Evolutionary conservation across 495 filamentous ascomycete species (phyloP).

Genomic region (Aspergillus baeticus): DNA sequence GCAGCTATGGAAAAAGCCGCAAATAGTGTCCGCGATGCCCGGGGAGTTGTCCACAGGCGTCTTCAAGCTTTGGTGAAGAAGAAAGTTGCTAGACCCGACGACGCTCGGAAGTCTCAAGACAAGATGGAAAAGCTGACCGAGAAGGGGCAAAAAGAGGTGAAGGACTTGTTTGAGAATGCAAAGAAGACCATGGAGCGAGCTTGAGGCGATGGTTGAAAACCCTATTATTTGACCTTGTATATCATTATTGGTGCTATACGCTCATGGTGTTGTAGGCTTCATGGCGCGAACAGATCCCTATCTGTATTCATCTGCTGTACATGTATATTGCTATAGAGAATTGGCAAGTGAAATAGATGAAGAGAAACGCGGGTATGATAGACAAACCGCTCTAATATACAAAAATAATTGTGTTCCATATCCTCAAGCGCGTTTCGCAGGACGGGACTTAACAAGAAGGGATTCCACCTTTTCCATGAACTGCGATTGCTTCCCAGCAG

Average conservation of each 20-base stretch:
- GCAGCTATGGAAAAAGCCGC: constrained; percentile 61
- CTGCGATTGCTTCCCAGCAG: constrained; percentile 36
- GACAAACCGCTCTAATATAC: constrained; percentile 29
- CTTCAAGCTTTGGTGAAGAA: constrained; percentile 58
- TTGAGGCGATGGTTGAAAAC: constrained; percentile 17
- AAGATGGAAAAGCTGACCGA: constrained; percentile 76
- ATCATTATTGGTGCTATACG: too few species aligned
- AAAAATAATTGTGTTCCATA: constrained; percentile 9
- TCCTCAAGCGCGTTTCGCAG: constrained; percentile 29
- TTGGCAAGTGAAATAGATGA: not conserved
- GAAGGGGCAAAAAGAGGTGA: constrained; percentile 64
- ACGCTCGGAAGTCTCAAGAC: constrained; percentile 62
- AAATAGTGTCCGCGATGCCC: constrained; percentile 51
- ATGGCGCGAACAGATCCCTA: not conserved
- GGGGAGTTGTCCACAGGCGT: constrained; percentile 60
- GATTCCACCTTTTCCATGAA: constrained; percentile 46
- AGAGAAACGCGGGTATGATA: constrained; percentile 10
- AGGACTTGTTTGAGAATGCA: constrained; percentile 64
- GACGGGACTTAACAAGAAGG: constrained; percentile 32
- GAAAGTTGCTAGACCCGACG: constrained; percentile 61
- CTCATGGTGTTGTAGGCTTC: not conserved
- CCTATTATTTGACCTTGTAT: too few species aligned
- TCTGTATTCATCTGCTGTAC: not conserved
- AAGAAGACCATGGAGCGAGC: constrained; percentile 56
- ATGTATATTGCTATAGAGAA: not conserved